Evolutionary conservation across 805 yeast species (phyloP).

Genomic region (Diddensiella transvaalensis): DNA sequence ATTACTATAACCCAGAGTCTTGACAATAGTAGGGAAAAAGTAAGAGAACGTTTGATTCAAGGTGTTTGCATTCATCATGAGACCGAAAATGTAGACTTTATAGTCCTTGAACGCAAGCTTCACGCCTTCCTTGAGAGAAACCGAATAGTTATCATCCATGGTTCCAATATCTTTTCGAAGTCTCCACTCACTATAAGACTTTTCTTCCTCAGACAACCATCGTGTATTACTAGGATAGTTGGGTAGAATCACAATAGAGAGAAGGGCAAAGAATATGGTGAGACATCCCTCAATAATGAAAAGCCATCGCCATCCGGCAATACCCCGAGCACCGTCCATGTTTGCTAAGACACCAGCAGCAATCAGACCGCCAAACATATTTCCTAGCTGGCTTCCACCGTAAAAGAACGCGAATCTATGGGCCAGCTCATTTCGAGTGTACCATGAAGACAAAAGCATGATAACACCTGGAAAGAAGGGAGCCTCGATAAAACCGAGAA

Average conservation of each 20-base stretch:
- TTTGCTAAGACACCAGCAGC: slow-evolving; percentile 43
- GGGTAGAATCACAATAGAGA: slow-evolving; percentile 42
- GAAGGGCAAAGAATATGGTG: slow-evolving; percentile 30
- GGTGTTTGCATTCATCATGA: slow-evolving; percentile 31
- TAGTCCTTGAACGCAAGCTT: slow-evolving; percentile 23
- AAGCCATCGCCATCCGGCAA: slow-evolving; percentile 47
- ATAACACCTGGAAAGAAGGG: slow-evolving; percentile 39
- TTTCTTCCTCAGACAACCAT: slow-evolving; percentile 34
- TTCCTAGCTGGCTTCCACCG: slow-evolving; percentile 46
- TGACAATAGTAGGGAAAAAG: slow-evolving; percentile 59
- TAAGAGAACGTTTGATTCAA: slow-evolving; percentile 60
- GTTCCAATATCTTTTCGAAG: slow-evolving; percentile 19
- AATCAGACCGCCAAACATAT: slow-evolving; percentile 49
- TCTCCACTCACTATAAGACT: slow-evolving; percentile 22
- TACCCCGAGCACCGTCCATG: slow-evolving; percentile 38
- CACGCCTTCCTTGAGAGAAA: neutral
- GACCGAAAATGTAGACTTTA: slow-evolving; percentile 22
- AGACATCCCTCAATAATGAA: slow-evolving; percentile 47
- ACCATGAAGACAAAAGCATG: slow-evolving; percentile 36
- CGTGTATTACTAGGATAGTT: slow-evolving; percentile 41
- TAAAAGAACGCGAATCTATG: slow-evolving; percentile 37
- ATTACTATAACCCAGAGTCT: slow-evolving; percentile 48
- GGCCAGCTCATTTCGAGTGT: slow-evolving; percentile 40
- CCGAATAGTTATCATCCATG: neutral
- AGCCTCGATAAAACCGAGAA: slow-evolving; percentile 38